Evolutionary conservation across 495 filamentous ascomycete genomes (phyloP).

Genomic region (Talaromyces stipitatus): DNA sequence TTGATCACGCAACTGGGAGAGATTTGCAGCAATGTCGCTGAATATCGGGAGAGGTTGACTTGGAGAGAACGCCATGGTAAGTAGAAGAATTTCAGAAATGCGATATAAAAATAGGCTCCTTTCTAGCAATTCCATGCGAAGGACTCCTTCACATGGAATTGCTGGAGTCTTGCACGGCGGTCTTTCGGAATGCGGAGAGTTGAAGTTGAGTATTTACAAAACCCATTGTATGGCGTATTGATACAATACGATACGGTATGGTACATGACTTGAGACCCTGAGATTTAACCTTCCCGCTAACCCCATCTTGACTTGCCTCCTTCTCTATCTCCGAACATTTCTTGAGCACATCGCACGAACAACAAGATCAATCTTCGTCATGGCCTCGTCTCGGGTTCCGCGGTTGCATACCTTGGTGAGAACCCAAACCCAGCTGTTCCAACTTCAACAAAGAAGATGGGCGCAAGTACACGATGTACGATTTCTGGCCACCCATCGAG

Average conservation of each 20-base stretch:
- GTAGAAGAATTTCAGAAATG: background rate
- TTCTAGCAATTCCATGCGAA: too few species aligned
- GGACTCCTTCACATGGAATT: background rate
- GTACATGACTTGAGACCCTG: background rate
- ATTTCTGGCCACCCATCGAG: constrained; percentile 65
- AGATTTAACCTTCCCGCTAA: background rate
- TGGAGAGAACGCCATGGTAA: background rate
- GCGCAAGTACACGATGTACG: constrained; percentile 89
- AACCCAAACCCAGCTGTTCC: constrained; percentile 20
- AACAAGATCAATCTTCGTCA: background rate
- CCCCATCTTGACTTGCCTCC: background rate
- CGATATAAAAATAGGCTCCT: too few species aligned
- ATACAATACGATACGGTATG: background rate
- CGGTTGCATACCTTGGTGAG: constrained; percentile 13
- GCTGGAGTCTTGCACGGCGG: too few species aligned
- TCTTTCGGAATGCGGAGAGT: background rate
- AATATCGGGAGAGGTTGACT: background rate
- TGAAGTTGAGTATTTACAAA: background rate
- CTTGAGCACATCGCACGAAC: too few species aligned
- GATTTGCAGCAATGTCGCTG: background rate
- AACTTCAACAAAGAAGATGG: constrained; percentile 64
- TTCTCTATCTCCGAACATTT: background rate
- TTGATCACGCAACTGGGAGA: background rate
- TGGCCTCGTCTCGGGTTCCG: background rate
- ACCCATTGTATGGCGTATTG: background rate